Evolutionary conservation across 768 basidiomycete species (phyloP), one percentile per base, ranked within the genome.

Genomic region (Pisolithus orientalis): DNA sequence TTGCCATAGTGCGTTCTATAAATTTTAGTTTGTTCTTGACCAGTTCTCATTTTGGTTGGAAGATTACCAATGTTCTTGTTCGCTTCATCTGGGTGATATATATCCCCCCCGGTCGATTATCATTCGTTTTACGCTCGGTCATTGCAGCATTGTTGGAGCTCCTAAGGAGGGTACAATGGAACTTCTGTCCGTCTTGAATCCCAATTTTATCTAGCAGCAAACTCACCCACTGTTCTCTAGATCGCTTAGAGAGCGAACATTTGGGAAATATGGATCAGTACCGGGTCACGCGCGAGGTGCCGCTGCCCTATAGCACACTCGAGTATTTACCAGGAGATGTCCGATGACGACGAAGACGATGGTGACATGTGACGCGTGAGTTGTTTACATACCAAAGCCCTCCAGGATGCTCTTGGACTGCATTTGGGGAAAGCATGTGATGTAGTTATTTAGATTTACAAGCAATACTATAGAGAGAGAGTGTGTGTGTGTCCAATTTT

Each of bases 181-280:
- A 95, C 67, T 87, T 94, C 62, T 87, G 90, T 92, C 54, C 60
- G 87, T 68, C 31, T 37, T 16, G 39, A 43, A 16, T 14, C 40
- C 47, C 14, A 9, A 37, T 29, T 42, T 34, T 39, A 32, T 24
- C 16, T 17, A 10, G 4, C 17, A 21, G 8, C 32, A 51, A 17
- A 29, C 17, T 16, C n/a, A 53, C 16, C 25, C 51, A 56, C 11
- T 2, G 32, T 7, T 14, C 24, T 11, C 32, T 59, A 90, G 85
- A 80, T 67, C 88, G 90, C 58, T 70, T 91, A 39, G 90, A 94
- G 67, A 93, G 89, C 69, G 94, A 96, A 70, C 94, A 96, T 57
- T 70, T 94, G 27, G 89, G 90, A 74, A 96, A 96, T 66, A 82
- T 89, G 67, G 90, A 91, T 76, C 91, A 93, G 60, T 95, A 91